phyloP scores from a whole-genome alignment of 1,284 basidiomycete genomes.

The Leccinum fallax region DNA sequence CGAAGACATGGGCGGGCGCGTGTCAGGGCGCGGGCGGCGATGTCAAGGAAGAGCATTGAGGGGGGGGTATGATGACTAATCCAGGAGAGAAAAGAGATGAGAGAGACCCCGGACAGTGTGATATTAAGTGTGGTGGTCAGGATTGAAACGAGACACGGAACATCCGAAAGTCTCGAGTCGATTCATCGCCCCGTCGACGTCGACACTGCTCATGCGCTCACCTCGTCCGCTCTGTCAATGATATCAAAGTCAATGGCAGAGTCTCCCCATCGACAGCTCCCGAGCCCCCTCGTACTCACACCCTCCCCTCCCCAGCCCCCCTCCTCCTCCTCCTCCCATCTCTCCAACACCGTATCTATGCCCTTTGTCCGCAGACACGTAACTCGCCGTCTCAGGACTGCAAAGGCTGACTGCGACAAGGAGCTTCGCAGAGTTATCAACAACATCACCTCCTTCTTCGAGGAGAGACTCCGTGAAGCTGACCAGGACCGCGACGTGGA shows the following conservation, averaged over 20 bases:
- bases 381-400: slow-evolving; percentile 87
- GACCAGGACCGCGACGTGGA: slow-evolving; percentile 67
- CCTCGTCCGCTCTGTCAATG: slow-evolving; percentile 12
- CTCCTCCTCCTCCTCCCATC: slow-evolving; percentile 29
- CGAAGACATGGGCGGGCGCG: slow-evolving; percentile 11
- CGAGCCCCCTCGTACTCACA: slow-evolving; percentile 75
- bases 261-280: slow-evolving; percentile 62
- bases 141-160: slow-evolving; percentile 17
- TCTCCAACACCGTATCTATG: slow-evolving; percentile 79
- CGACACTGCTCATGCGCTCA: background rate
- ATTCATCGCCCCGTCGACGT: background rate
- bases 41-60: slow-evolving; percentile 9
- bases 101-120: slow-evolving; percentile 27
- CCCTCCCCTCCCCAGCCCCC: slow-evolving; percentile 43
- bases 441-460: slow-evolving; percentile 92
- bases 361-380: slow-evolving; percentile 94
- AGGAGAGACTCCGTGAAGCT: slow-evolving; percentile 79
- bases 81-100: background rate
- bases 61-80: background rate
- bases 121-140: background rate
- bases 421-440: slow-evolving; percentile 91
- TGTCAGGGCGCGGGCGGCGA: slow-evolving; percentile 13
- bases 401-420: slow-evolving; percentile 95
- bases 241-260: slow-evolving; percentile 21
- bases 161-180: slow-evolving; percentile 3